phyloP scores from a whole-genome alignment of 192 early-diverging fungal genomes.

The Entomortierella parvispora region DNA sequence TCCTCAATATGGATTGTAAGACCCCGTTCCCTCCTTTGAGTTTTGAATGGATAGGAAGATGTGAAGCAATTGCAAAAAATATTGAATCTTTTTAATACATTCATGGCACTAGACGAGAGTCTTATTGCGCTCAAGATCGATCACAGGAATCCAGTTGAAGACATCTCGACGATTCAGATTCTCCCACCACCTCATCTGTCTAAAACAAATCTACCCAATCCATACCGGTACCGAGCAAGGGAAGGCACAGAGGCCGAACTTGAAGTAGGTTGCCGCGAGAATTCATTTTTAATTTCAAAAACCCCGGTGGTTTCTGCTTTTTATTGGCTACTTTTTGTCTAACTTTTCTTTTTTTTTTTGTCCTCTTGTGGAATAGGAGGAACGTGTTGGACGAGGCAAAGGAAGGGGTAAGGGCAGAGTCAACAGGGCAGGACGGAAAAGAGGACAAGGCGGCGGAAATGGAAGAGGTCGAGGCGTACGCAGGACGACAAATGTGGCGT shows the following conservation, averaged over 20 bases:
- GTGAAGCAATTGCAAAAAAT: background rate
- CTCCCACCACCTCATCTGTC: constrained; percentile 29
- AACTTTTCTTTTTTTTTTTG: background rate
- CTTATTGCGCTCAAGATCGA: constrained; percentile 39
- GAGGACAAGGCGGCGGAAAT: background rate
- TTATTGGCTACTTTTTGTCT: background rate
- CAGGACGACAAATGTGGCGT: too few relatives aligned
- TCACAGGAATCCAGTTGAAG: constrained; percentile 26
- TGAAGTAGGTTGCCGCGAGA: background rate
- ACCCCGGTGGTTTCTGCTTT: too few relatives aligned
- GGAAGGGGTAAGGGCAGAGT: background rate
- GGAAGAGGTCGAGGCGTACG: too few relatives aligned
- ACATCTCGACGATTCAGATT: constrained; percentile 19
- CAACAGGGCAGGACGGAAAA: background rate
- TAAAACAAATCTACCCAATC: constrained; percentile 18
- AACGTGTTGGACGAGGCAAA: background rate
- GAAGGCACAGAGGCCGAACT: background rate
- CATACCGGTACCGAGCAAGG: constrained; percentile 20
- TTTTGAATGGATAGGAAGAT: background rate
- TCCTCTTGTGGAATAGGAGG: background rate
- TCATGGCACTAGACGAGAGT: constrained; percentile 20
- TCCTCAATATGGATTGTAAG: constrained; percentile 34
- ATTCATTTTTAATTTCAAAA: background rate
- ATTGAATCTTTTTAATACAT: background rate
- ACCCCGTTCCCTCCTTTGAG: background rate